Percentiles rank a stretch among this genome's conserved stretches.
Conservation (phyloP, 805 yeast genomes). For the Wickerhamomyces alni region DNA sequence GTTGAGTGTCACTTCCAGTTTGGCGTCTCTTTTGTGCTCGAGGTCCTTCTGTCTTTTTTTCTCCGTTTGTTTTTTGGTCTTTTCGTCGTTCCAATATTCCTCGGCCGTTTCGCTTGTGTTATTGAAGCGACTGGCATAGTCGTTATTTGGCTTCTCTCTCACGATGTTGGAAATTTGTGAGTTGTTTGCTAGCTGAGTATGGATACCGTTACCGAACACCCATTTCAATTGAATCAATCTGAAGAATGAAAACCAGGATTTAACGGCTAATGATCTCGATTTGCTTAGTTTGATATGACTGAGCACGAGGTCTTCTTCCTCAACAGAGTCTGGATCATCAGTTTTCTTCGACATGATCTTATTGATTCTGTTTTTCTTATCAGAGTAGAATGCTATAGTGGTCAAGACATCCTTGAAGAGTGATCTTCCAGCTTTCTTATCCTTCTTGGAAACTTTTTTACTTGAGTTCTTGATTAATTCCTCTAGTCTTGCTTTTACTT, state of each 20-base stretch:
- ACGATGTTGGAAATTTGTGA: conserved; percentile 12
- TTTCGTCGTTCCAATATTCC: conserved; percentile 7
- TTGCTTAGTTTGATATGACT: conserved; percentile 21
- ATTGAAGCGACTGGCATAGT: conserved; percentile 8
- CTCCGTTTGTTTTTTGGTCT: conserved; percentile 8
- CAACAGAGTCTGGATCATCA: conserved; percentile 5
- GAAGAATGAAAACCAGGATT: conserved; percentile 24
- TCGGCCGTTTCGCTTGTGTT: conserved; percentile 9
- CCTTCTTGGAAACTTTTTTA: conserved; percentile 55
- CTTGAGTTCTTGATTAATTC: conserved; percentile 45
- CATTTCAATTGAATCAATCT: conserved; percentile 22
- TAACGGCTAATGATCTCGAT: conserved; percentile 22
- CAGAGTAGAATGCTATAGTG: conserved; percentile 38
- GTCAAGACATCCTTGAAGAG: conserved; percentile 51
- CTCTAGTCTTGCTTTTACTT: conserved; percentile 33
- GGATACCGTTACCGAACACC: conserved; percentile 20
- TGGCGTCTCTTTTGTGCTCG: conserved; percentile 18
- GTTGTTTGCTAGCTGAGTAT: conserved; percentile 22
- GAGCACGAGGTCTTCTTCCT: conserved; percentile 12
- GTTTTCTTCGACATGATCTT: conserved; percentile 12
- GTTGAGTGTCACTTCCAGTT: conserved; percentile 13
- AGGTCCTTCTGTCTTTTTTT: conserved; percentile 17
- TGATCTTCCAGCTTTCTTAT: conserved; percentile 52
- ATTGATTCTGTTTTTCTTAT: conserved; percentile 29
- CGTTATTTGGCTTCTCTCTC: conserved; percentile 14